Percentiles rank a stretch among this genome's conserved stretches.
Evolutionary conservation across 2,329 filamentous ascomycete species (phyloP).

Genomic region (Bertia moriformis): DNA sequence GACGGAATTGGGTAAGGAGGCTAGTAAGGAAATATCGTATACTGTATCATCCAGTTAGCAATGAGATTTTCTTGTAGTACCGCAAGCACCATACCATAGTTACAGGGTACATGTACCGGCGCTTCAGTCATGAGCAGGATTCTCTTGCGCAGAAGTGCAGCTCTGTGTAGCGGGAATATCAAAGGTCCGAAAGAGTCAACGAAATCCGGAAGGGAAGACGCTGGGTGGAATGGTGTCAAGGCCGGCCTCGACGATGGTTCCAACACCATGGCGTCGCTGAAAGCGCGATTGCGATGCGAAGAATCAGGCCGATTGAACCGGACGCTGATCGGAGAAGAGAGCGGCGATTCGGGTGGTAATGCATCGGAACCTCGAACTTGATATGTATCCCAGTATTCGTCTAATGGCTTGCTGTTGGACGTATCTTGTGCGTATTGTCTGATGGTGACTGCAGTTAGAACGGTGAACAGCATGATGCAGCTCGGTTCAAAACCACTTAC

Average conservation of each 20-base stretch:
- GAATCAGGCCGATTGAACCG: constrained; percentile 10
- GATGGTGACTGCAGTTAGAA: constrained; percentile 3
- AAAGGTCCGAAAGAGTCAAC: background rate
- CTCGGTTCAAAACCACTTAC: constrained; percentile 20
- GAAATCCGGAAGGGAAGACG: constrained; percentile 1
- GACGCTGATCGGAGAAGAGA: constrained; percentile 1
- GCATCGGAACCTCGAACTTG: constrained; percentile 6
- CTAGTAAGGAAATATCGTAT: background rate
- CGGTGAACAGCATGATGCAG: background rate
- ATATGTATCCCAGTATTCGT: constrained; percentile 40
- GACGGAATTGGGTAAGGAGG: background rate
- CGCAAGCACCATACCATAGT: background rate
- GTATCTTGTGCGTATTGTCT: constrained; percentile 31
- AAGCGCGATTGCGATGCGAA: constrained; percentile 16
- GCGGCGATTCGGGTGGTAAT: constrained; percentile 1
- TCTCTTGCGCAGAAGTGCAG: background rate
- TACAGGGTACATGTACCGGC: background rate
- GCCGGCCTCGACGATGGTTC: constrained; percentile 17
- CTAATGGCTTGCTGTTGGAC: constrained; percentile 26
- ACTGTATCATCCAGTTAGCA: background rate
- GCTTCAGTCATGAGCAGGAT: constrained; percentile 1
- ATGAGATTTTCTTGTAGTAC: background rate
- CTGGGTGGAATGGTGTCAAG: background rate
- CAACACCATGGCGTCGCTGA: constrained; percentile 23
- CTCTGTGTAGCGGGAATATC: constrained; percentile 1